These are phyloP conservation scores for Penicillium goetzii DNA, from an alignment of 495 filamentous ascomycete species.

Conservation along the genomic window DNA sequence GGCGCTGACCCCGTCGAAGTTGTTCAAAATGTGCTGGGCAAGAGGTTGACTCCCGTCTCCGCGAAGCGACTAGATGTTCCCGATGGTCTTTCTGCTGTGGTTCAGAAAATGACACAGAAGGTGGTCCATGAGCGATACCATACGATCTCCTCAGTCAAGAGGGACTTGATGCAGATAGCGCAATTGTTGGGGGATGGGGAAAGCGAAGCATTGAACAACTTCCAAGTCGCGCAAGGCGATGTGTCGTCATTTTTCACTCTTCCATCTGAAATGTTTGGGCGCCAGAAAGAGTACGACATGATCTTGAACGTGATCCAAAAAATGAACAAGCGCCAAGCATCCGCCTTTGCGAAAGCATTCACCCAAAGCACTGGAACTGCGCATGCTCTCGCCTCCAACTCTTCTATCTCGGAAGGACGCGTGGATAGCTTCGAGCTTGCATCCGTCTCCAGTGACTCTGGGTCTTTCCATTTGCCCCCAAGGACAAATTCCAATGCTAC, in stretches of 20 bases:
- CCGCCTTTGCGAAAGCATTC: slow-evolving; percentile 48
- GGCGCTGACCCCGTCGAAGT: slow-evolving; percentile 81
- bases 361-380: slow-evolving; percentile 43
- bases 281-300: slow-evolving; percentile 67
- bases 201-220: slow-evolving; percentile 65
- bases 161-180: slow-evolving; percentile 72
- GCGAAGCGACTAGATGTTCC: slow-evolving; percentile 77
- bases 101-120: slow-evolving; percentile 89
- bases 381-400: slow-evolving; percentile 57
- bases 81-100: slow-evolving; percentile 75
- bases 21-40: slow-evolving; percentile 80
- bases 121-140: slow-evolving; percentile 82
- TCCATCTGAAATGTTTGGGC: slow-evolving; percentile 77
- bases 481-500: slow-evolving; percentile 44
- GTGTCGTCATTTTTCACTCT: slow-evolving; percentile 86
- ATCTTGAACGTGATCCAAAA: slow-evolving; percentile 75
- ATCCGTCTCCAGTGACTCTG: slow-evolving; percentile 57
- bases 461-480: slow-evolving; percentile 53
- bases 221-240: slow-evolving; percentile 73
- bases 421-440: slow-evolving; percentile 55
- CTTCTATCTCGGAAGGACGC: slow-evolving; percentile 59
- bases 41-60: slow-evolving; percentile 73
- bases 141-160: slow-evolving; percentile 76
- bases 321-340: slow-evolving; percentile 64
- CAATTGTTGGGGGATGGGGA: slow-evolving; percentile 77